These are phyloP conservation scores for Lathyrus tuberosus DNA, from an alignment of 306 rosid genomes.

Conservation along the genomic window DNA sequence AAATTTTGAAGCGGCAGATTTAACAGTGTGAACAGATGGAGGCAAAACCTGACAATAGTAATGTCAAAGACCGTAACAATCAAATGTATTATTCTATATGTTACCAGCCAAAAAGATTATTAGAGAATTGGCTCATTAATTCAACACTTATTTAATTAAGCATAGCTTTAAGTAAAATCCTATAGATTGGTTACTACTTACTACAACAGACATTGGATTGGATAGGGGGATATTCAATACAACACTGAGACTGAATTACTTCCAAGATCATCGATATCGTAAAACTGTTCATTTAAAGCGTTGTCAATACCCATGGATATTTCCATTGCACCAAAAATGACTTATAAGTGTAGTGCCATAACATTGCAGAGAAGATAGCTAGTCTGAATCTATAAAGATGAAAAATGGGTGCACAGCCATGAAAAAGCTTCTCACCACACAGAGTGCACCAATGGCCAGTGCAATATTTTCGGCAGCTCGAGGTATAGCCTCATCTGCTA, in stretches of 20 bases:
- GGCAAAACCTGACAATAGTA: slow-evolving; percentile 73
- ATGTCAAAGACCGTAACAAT: slow-evolving; percentile 25
- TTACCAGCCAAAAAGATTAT: slow-evolving; percentile 22
- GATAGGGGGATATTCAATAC: slow-evolving; percentile 2
- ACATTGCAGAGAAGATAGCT: slow-evolving; percentile 18
- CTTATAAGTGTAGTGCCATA: slow-evolving; percentile 28
- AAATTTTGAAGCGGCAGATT: slow-evolving; percentile 90
- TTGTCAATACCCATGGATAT: slow-evolving; percentile 28
- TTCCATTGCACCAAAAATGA: slow-evolving; percentile 22
- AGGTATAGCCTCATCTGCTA: slow-evolving; percentile 78
- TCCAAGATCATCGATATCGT: slow-evolving; percentile 34
- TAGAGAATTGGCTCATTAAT: slow-evolving; percentile 27
- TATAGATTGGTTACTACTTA: background rate
- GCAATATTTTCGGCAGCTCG: slow-evolving; percentile 93
- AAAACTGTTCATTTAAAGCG: slow-evolving; percentile 24
- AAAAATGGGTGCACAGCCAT: slow-evolving; percentile 29
- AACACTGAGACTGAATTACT: slow-evolving; percentile 33
- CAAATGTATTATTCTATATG: slow-evolving; percentile 22
- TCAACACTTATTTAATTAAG: slow-evolving; percentile 13
- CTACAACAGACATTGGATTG: slow-evolving; percentile 10
- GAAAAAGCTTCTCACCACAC: slow-evolving; percentile 64
- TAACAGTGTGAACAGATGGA: slow-evolving; percentile 80
- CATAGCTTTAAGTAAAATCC: slow-evolving; percentile 31
- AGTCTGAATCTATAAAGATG: slow-evolving; percentile 30
- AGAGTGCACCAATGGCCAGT: slow-evolving; percentile 93